Evolutionary conservation across 176 grass and related monocot species (phyloP).

Genomic region (Ananas comosus): DNA sequence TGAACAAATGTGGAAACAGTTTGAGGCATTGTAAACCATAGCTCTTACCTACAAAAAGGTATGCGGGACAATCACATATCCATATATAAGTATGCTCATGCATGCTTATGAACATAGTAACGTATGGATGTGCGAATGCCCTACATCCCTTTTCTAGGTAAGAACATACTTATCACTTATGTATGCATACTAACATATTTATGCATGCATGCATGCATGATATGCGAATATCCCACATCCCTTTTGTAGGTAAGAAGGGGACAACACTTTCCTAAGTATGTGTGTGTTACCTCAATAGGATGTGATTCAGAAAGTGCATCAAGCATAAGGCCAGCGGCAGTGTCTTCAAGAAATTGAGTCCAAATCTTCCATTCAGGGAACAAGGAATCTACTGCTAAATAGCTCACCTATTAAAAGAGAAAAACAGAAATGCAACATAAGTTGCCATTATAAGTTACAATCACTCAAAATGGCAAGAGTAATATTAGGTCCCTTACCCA

Average conservation of each 20-base stretch:
- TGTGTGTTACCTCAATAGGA: slow-evolving; percentile 73
- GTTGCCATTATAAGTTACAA: not conserved
- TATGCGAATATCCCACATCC: not conserved
- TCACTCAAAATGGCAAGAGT: not conserved
- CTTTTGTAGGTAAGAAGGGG: not conserved
- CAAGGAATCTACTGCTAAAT: slow-evolving; percentile 67
- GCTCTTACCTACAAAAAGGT: not conserved
- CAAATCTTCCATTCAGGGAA: slow-evolving; percentile 91
- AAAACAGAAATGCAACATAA: not conserved
- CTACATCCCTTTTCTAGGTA: too few species aligned
- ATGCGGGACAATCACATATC: not conserved
- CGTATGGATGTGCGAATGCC: too few species aligned
- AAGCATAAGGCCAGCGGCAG: slow-evolving; percentile 53
- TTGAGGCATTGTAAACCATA: slow-evolving; percentile 11
- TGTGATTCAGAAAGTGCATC: slow-evolving; percentile 95
- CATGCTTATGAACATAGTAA: too few species aligned
- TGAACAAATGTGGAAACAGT: slow-evolving; percentile 17
- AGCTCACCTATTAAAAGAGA: slow-evolving; percentile 61
- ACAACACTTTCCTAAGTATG: too few species aligned
- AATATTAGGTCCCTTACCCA: slow-evolving; percentile 41
- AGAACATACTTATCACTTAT: too few species aligned
- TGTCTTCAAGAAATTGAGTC: slow-evolving; percentile 93
- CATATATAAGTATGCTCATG: not conserved
- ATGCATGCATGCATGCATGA: not conserved
- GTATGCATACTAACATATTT: not conserved